Evolutionary conservation across 306 rosid genomes (phyloP), one percentile per base, ranked within the genome.

Genomic region (Quillaja saponaria): DNA sequence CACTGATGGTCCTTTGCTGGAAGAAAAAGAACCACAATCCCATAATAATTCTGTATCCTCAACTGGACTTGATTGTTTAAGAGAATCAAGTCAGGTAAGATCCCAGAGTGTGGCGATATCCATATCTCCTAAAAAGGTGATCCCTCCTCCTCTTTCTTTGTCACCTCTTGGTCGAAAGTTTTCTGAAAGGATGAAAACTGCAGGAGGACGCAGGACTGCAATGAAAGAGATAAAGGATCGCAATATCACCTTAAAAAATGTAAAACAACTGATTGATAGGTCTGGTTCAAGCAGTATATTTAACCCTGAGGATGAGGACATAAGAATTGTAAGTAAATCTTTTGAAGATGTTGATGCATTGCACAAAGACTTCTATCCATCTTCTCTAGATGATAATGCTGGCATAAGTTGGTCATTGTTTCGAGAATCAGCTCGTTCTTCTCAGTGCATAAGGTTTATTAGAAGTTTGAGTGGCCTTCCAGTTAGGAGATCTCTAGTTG

Each of bases 161-260:
- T 94, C 99, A 18, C 97, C 99, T 63, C 95, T 92, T 60, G 96
- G 99, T 58, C 96, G 91, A 34, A 94, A 70, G 73, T 72, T 79
- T 48, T 78, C 94, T n/a, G 98, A 82, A 71, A 86, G 94, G 70
- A 64, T 83, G 68, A 74, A 68, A 72, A 49, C 66, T 59, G 51
- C 76, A 45, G 74, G 76, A 60, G 66, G 71, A 55, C 76, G 69
- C 69, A 75, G 72, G 67, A 78, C 50, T 55, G 34, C 55, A 44
- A 33, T 64, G 25, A 79, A 68, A 25, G 81, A 86, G 76, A 69
- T 71, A 40, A 76, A 66, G 42, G 64, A 76, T 63, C 61, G 73
- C 66, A 70, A 71, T 64, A 65, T 75, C 51, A 66, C 63, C 25
- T 63, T 66, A 9, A 72, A 63, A 52, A 77, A 66, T 74, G 49